A percentile compares a stretch with the other conserved stretches of the same genome.
Conservation (phyloP, 495 filamentous ascomycete genomes). For the Neurospora intermedia region DNA sequence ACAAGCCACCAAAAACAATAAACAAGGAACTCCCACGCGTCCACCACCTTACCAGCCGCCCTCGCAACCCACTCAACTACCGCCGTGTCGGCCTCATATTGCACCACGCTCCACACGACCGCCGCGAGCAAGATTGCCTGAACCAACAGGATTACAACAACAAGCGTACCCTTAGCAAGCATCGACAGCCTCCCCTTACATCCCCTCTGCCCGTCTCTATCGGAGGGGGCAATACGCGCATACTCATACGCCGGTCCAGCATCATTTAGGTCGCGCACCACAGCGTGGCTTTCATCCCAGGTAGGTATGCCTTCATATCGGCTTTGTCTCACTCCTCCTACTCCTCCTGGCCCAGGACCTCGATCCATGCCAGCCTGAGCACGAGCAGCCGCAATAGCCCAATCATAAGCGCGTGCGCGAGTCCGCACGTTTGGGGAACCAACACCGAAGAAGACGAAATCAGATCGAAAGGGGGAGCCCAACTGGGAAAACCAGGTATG, state of each 20-base stretch:
- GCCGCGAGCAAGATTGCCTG: not conserved
- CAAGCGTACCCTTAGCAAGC: not conserved
- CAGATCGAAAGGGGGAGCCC: not conserved
- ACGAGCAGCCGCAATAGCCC: not conserved
- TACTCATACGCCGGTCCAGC: not conserved
- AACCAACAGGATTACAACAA: fast-evolving
- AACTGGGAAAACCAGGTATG: not conserved
- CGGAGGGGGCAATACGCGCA: not conserved
- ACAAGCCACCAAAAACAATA: not conserved
- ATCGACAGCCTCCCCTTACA: not conserved
- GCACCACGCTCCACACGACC: not conserved
- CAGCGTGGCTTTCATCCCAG: too few species aligned
- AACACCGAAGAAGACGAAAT: not conserved
- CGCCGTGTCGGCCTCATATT: not conserved
- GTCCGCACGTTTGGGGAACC: fast-evolving
- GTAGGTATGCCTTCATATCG: too few species aligned
- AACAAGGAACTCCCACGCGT: not conserved
- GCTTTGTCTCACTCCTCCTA: too few species aligned
- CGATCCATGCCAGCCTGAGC: not conserved
- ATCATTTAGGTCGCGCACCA: too few species aligned
- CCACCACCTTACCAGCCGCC: not conserved
- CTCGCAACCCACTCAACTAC: not conserved
- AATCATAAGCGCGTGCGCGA: not conserved
- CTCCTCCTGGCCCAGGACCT: too few species aligned
- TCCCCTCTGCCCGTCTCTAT: not conserved